These are phyloP conservation scores for Verticillium tricorpus DNA, from an alignment of 2,329 filamentous ascomycete genomes.

Conservation along the genomic window DNA sequence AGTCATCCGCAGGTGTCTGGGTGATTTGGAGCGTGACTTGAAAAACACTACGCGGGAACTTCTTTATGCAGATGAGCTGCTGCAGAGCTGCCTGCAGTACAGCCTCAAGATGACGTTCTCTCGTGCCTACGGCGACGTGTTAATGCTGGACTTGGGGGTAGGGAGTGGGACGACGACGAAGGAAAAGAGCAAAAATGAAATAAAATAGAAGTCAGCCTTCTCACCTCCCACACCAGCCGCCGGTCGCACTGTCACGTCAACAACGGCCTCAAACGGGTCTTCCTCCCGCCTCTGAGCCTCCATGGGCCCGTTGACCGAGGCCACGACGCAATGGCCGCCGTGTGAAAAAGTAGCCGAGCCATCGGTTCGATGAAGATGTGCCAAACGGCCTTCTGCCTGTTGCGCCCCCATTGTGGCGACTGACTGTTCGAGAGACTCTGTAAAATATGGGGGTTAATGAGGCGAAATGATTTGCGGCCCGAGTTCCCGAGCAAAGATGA, in stretches of 20 bases:
- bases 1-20: constrained; percentile 63
- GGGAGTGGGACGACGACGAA: too few relatives aligned
- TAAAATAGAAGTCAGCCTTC: constrained; percentile 13
- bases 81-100: constrained; percentile 68
- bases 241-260: constrained; percentile 88
- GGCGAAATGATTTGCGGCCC: background rate
- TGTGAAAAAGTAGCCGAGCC: constrained; percentile 75
- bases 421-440: background rate
- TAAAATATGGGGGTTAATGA: background rate
- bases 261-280: constrained; percentile 80
- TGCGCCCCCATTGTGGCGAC: background rate
- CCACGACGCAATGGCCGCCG: constrained; percentile 74
- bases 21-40: constrained; percentile 79
- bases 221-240: constrained; percentile 76
- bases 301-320: constrained; percentile 86
- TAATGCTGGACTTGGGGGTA: constrained; percentile 6
- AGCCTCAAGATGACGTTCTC: constrained; percentile 78
- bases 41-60: constrained; percentile 72
- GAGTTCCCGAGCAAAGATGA: background rate
- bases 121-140: constrained; percentile 46
- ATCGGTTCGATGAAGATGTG: constrained; percentile 65
- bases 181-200: too few relatives aligned
- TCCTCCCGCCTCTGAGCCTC: constrained; percentile 88
- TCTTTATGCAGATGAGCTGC: constrained; percentile 68
- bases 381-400: constrained; percentile 24